Base-by-base conservation (phyloP, 768 basidiomycete species). In the Pleurotus tuber-regium region DNA sequence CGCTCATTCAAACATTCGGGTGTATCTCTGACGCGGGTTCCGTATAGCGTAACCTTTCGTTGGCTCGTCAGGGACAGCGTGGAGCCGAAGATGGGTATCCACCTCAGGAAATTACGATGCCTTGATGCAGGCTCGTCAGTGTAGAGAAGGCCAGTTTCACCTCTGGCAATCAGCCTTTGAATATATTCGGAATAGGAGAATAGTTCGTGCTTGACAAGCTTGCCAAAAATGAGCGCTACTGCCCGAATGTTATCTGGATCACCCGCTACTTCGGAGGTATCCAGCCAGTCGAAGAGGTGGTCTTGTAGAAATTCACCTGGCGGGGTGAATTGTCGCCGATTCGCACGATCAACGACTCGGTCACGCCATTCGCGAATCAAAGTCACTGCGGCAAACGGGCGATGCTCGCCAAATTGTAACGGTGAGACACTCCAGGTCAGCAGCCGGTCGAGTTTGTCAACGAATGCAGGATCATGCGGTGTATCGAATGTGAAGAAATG, bases 341-440 rank as follows among this genome's bases (percentile, higher is more conserved):
- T 75, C 5, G 86, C 84, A 16, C 84, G 79, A 54, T 83, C 81
- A 51, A 77, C 77, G 24, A 79, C 78, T 53, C 75, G 79, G 47
- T 80, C 77, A 29, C 82, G 74, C 77, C 87, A 88, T 26, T 74
- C 71, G 2, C 71, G 73, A 44, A 92, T 79, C 33, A 92, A 73
- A 16, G 85, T 85, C 6, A 80, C 83, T 1, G 85, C 87, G 24
- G 83, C 89, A 60, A 85, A 87, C 1, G 87, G 82, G 28, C 90
- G 75, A 57, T 92, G 91, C 38, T 90, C 85, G 8, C 91, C 90
- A 54, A 86, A 91, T 65, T 92, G 91, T 14, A 88, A 70, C 2
- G 84, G 80, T 0, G 89, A 89, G 23, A 92, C 82, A 58, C 82
- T 81, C 90, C 91, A 93, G 0, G 87, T 87, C 8, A 92, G 74